A percentile compares a stretch with the other conserved stretches of the same genome.
phyloP scores from a whole-genome alignment of 2,329 filamentous ascomycete genomes.

The Penicillium psychrosexuale region DNA sequence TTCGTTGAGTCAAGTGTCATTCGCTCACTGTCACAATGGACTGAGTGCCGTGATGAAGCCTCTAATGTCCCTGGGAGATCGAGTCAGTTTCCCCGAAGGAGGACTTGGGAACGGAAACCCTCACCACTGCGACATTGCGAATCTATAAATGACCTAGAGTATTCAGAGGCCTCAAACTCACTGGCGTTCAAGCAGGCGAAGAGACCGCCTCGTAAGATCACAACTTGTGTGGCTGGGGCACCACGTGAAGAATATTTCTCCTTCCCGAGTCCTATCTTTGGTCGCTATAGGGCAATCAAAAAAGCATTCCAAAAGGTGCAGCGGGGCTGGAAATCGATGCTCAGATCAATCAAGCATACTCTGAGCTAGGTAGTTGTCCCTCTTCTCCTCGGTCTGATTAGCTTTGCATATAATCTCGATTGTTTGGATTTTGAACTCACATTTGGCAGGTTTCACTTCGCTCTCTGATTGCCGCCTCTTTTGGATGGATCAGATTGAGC shows the following conservation, averaged over 20 bases:
- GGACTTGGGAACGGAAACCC: neutral
- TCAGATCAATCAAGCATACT: neutral
- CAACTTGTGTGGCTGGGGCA: neutral
- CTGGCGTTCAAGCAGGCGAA: no score
- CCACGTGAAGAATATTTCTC: neutral
- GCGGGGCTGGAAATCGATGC: rapidly evolving
- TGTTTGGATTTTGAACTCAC: neutral
- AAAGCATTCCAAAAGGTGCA: neutral
- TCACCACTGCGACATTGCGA: neutral
- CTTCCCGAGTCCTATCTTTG: neutral
- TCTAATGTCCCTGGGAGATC: neutral
- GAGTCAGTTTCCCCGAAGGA: neutral
- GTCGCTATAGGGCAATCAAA: neutral
- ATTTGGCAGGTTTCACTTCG: neutral
- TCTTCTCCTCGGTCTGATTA: no score
- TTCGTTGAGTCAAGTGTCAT: constrained; percentile 6
- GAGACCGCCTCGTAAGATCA: neutral
- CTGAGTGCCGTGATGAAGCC: neutral
- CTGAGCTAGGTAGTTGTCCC: neutral
- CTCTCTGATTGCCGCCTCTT: neutral
- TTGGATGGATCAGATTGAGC: neutral
- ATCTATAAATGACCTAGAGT: neutral
- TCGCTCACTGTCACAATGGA: neutral
- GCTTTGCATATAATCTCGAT: neutral
- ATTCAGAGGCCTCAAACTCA: no score